Percentiles rank a stretch among this genome's conserved stretches.
Conservation (phyloP, 2,329 filamentous ascomycete genomes). For the Periconia sp. region DNA sequence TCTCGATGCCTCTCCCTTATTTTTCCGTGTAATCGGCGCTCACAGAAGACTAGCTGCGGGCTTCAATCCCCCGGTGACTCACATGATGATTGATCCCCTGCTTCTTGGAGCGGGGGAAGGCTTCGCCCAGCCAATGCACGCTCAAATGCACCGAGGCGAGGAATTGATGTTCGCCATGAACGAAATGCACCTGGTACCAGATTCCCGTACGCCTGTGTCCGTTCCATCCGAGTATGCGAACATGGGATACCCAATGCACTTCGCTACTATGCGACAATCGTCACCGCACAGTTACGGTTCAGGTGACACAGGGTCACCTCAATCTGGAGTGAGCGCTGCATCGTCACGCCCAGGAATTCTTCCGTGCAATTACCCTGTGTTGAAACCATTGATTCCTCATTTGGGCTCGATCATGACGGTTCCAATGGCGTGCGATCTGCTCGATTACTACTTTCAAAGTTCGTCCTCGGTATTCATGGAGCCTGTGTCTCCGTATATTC, state of each 20-base stretch:
- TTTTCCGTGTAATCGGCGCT: no score
- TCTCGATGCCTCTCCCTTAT: not conserved
- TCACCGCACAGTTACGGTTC: conserved; percentile 45
- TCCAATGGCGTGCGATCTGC: conserved; percentile 82
- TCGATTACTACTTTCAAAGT: conserved; percentile 90
- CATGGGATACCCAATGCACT: conserved; percentile 41
- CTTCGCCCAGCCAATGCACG: conserved; percentile 35
- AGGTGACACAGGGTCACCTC: conserved; percentile 43
- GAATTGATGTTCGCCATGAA: conserved; percentile 46
- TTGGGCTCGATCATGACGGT: conserved; percentile 79
- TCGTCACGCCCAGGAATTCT: conserved; percentile 40
- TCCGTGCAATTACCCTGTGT: conserved; percentile 74
- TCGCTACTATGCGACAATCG: conserved; percentile 36
- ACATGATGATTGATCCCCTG: conserved; percentile 46
- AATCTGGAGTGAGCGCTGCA: conserved; percentile 40
- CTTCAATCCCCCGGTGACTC: conserved; percentile 38
- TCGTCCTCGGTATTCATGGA: conserved; percentile 87
- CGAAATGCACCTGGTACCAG: conserved; percentile 42
- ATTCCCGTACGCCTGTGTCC: conserved; percentile 31
- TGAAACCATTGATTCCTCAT: conserved; percentile 82
- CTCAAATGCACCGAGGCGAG: conserved; percentile 39
- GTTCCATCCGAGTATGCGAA: conserved; percentile 38
- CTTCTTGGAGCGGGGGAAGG: conserved; percentile 37
- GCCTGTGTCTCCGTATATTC: conserved; percentile 86
- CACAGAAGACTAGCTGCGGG: conserved; percentile 21